phyloP scores from a whole-genome alignment of 2,329 filamentous ascomycete species.

The Orbilia ellipsospora region DNA sequence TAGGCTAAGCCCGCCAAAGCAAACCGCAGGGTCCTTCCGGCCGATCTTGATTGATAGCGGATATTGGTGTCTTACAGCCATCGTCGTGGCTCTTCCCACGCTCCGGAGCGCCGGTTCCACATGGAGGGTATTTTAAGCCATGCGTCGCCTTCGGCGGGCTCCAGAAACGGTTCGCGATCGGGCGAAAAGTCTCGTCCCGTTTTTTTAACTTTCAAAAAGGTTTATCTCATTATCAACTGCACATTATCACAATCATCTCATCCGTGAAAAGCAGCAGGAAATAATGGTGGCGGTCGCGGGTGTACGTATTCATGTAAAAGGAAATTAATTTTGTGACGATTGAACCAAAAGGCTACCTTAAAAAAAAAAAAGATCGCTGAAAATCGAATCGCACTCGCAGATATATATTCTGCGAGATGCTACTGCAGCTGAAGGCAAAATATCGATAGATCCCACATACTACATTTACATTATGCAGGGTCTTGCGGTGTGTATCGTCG shows the following conservation, averaged over 20 bases:
- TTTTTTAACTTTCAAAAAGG: neutral
- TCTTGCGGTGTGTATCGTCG: conserved; percentile 47
- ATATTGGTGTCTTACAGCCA: conserved; percentile 17
- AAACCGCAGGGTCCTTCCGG: conserved; percentile 26
- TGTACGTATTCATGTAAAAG: neutral
- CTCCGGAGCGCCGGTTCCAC: conserved; percentile 29
- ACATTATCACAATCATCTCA: neutral
- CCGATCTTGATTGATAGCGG: conserved; percentile 40
- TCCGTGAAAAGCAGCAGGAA: neutral
- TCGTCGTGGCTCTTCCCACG: conserved; percentile 8
- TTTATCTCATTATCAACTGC: neutral
- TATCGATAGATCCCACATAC: neutral
- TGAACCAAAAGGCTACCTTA: neutral
- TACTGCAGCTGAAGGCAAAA: conserved; percentile 4
- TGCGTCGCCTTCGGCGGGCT: conserved; percentile 2
- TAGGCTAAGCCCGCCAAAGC: too few species aligned
- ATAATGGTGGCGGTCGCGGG: neutral
- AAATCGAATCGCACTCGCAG: conserved; percentile 6
- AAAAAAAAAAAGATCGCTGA: neutral
- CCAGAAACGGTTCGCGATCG: conserved; percentile 3
- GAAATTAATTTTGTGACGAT: neutral
- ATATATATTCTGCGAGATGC: conserved; percentile 2
- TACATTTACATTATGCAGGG: conserved; percentile 28
- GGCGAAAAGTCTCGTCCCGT: neutral
- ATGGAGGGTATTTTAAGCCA: conserved; percentile 23